These are phyloP conservation scores for Alternaria sp. DNA, from an alignment of 2,329 filamentous ascomycete genomes.

Conservation along the genomic window DNA sequence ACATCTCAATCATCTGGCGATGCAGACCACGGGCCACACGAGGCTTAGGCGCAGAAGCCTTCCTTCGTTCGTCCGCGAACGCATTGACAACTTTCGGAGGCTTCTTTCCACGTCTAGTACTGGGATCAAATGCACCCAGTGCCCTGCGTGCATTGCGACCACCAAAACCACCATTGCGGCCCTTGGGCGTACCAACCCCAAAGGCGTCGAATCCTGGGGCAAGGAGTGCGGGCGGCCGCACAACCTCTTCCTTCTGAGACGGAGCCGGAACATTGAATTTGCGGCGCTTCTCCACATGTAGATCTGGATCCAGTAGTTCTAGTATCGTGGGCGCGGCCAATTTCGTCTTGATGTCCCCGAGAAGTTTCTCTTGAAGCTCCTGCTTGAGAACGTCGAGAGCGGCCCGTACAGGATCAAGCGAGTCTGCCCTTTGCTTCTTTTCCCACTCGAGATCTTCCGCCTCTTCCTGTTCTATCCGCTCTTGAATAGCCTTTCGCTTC, in stretches of 20 bases:
- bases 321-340: slow-evolving; percentile 83
- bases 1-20: slow-evolving; percentile 76
- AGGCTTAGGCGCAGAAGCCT: slow-evolving; percentile 61
- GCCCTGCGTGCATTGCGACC: slow-evolving; percentile 52
- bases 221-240: slow-evolving; percentile 64
- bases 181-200: slow-evolving; percentile 69
- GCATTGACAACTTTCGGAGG: slow-evolving; percentile 54
- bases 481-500: slow-evolving; percentile 70
- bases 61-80: slow-evolving; percentile 67
- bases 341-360: slow-evolving; percentile 87
- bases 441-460: slow-evolving; percentile 88
- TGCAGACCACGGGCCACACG: slow-evolving; percentile 78
- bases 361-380: slow-evolving; percentile 85
- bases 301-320: slow-evolving; percentile 81
- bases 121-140: slow-evolving; percentile 56
- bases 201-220: slow-evolving; percentile 67
- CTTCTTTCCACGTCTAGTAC: slow-evolving; percentile 53
- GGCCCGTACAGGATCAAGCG: slow-evolving; percentile 88
- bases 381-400: slow-evolving; percentile 79
- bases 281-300: slow-evolving; percentile 79
- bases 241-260: slow-evolving; percentile 64
- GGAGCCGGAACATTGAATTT: slow-evolving; percentile 79
- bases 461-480: slow-evolving; percentile 73
- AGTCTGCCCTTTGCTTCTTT: slow-evolving; percentile 83
- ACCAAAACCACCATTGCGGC: slow-evolving; percentile 54